Base-by-base conservation (phyloP, 805 yeast genomes). In the Schwanniomyces sp. region DNA sequence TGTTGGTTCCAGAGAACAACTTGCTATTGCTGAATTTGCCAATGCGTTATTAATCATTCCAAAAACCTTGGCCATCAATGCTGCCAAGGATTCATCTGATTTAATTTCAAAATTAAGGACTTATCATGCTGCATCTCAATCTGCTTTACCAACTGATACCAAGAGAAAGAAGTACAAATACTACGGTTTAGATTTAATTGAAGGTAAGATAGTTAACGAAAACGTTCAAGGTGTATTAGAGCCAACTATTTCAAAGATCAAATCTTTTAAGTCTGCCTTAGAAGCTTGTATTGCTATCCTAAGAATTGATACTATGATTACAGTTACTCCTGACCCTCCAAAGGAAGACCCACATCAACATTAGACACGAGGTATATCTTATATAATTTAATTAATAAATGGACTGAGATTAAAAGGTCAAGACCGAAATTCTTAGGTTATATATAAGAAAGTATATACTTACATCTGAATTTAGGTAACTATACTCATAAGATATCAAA, bases 221-320 rank as follows among this genome's bases (percentile, higher is more conserved):
- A 75, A 85, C 41, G 72, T 77, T 45, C 78, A 82, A 51, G 99
- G 99, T 52, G 97, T 94, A 26, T 78, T 94, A 56, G 99, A 94
- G 70, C 99, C 99, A 46, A 88, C 97, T 14, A 78, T 94, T 63
- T 85, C 95, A 61, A 94, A 94, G 74, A 79, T 94, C 63, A 91
- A 91, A 69, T 85, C 96, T 9, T 81, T 95, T 66, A 91, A 95
- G 70, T 86, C 95, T 50, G 98, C 99, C 5, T 81, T 94, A 56
- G 99, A 94, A 75, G 99, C 99, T 2, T 94, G 99, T 72, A 85
- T 95, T 68, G 96, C 98, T 30, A 94, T 94, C 54, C 78, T 95
- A 60, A 85, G 99, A 78, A 94, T 94, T 62, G 99, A 94, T 69
- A 94, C 99, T 43, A 91, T 92, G 96, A 92, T 94, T 62, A 88